A percentile compares a stretch with the other conserved stretches of the same genome.
Evolutionary conservation across 1,139 yeast species (phyloP).

Genomic region (Kodamaea plutei): DNA sequence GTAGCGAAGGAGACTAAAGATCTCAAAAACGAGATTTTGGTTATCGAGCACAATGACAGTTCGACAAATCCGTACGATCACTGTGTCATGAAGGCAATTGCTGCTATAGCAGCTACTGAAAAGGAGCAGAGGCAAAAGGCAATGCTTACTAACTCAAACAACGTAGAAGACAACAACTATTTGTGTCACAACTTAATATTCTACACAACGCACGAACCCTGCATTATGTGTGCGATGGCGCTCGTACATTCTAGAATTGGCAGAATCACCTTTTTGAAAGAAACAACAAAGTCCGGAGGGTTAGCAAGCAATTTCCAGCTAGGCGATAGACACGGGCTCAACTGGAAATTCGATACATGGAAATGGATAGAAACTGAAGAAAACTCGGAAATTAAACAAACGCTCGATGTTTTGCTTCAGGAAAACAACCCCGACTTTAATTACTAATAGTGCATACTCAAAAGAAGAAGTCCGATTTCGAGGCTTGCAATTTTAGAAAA

Average conservation of each 20-base stretch:
- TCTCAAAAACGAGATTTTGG: conserved; percentile 16
- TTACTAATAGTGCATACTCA: no score
- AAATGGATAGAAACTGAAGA: conserved; percentile 46
- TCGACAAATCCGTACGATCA: conserved; percentile 54
- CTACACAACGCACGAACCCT: conserved; percentile 92
- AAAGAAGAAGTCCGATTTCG: no score
- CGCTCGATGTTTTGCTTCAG: no score
- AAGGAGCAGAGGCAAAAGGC: conserved; percentile 22
- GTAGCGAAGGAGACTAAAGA: conserved; percentile 19
- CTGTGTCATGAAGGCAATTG: conserved; percentile 70
- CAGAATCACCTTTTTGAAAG: conserved; percentile 57
- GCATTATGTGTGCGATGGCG: conserved; percentile 97
- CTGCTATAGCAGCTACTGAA: conserved; percentile 52
- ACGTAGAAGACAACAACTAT: conserved; percentile 35
- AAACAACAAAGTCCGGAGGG: conserved; percentile 34
- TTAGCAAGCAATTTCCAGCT: conserved; percentile 70
- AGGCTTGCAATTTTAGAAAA: no score
- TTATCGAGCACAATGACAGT: conserved; percentile 20
- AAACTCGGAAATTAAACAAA: no score
- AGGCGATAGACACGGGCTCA: conserved; percentile 66
- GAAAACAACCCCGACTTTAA: no score
- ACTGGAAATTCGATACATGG: conserved; percentile 81
- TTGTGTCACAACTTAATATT: conserved; percentile 75
- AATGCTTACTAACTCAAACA: background rate
- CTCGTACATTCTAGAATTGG: conserved; percentile 83